A percentile compares a stretch with the other conserved stretches of the same genome.
Evolutionary conservation across 2,329 filamentous ascomycete genomes (phyloP).

Genomic region (Trichoderma sp.): DNA sequence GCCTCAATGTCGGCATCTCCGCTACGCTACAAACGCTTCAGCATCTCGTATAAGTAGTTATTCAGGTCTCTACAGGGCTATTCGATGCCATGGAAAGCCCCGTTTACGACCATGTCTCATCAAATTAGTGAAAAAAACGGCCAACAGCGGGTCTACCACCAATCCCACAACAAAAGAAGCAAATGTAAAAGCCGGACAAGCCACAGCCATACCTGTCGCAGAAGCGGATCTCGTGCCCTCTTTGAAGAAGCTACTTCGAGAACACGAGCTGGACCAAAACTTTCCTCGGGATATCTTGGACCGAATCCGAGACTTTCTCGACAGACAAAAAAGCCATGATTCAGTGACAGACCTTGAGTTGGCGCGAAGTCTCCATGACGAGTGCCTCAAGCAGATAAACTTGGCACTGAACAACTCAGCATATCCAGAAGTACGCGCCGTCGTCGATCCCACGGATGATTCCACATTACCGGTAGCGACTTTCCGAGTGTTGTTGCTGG

Average conservation of each 20-base stretch:
- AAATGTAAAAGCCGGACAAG: not conserved
- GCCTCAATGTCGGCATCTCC: not conserved
- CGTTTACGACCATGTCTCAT: too few relatives aligned
- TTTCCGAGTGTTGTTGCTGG: slow-evolving; percentile 44
- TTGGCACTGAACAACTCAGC: slow-evolving; percentile 41
- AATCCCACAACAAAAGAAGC: not conserved
- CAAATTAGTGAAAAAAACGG: not conserved
- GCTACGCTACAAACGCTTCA: not conserved
- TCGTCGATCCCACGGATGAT: slow-evolving; percentile 48
- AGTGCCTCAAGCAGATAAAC: slow-evolving; percentile 30
- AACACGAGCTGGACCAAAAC: slow-evolving; percentile 51
- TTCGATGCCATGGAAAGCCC: not conserved
- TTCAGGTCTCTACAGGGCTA: not conserved
- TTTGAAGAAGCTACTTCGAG: slow-evolving; percentile 37
- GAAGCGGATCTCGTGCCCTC: slow-evolving; percentile 6
- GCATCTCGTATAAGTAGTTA: not conserved
- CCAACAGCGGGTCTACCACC: not conserved
- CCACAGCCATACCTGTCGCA: not conserved
- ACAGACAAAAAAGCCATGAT: slow-evolving; percentile 14
- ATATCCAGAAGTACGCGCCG: slow-evolving; percentile 48
- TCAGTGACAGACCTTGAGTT: slow-evolving; percentile 26
- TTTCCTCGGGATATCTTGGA: slow-evolving; percentile 46
- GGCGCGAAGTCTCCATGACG: slow-evolving; percentile 28
- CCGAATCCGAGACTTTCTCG: slow-evolving; percentile 45
- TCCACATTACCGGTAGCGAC: slow-evolving; percentile 44